Evolutionary conservation across 148 eudicot genomes (phyloP).

Genomic region (Bassia scoparia): DNA sequence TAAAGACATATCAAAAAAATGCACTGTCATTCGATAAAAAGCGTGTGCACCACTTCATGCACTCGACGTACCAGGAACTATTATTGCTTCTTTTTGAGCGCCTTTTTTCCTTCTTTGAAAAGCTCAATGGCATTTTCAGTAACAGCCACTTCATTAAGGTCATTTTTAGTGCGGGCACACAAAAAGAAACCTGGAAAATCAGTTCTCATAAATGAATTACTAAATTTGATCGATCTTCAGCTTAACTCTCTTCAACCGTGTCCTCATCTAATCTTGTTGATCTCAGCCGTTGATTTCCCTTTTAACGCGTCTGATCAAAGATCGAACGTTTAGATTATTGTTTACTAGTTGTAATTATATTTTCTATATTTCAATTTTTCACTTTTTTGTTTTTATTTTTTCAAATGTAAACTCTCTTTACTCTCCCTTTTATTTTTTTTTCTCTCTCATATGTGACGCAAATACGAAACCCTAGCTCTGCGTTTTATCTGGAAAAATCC

Average conservation of each 20-base stretch:
- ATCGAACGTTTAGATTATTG: too few relatives aligned
- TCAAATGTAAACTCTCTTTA: conserved; percentile 26
- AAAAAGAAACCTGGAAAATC: not conserved
- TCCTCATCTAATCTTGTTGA: too few relatives aligned
- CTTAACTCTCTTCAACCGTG: too few relatives aligned
- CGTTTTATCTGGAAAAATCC: conserved; percentile 26
- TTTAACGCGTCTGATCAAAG: too few relatives aligned
- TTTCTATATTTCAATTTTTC: not conserved
- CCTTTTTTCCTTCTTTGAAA: conserved; percentile 13
- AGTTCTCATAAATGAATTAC: not conserved
- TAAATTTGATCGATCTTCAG: too few relatives aligned
- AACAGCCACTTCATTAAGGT: not conserved
- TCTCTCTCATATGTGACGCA: conserved; percentile 19
- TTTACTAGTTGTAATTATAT: not conserved
- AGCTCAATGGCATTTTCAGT: conserved; percentile 7
- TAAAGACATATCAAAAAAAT: not conserved
- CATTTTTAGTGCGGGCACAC: not conserved
- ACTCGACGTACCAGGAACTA: not conserved
- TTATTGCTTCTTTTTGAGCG: not conserved
- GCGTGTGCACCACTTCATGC: not conserved
- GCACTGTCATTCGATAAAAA: not conserved
- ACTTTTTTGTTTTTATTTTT: not conserved
- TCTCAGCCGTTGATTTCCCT: too few relatives aligned
- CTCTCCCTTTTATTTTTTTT: conserved; percentile 17
- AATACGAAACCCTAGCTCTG: conserved; percentile 49